Percentiles rank a stretch among this genome's conserved stretches.
phyloP scores from a whole-genome alignment of 1,284 basidiomycete species.

The Agaricales sp. region DNA sequence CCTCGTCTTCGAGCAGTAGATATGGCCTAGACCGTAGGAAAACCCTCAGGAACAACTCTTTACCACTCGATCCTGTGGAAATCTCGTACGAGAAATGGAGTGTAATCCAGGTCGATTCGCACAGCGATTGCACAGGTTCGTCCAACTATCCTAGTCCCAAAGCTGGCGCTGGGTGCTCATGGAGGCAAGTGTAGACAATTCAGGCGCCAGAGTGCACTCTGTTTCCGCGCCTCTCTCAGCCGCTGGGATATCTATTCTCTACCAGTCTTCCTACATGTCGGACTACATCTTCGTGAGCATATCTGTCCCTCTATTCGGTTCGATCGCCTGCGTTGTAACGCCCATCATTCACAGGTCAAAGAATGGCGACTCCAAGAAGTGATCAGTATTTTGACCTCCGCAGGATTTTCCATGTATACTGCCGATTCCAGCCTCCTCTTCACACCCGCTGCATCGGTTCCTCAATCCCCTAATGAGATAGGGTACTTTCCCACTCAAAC shows the following conservation, averaged over 20 bases:
- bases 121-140: constrained; percentile 54
- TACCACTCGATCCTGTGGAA: not conserved
- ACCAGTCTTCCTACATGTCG: constrained; percentile 78
- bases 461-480: constrained; percentile 25
- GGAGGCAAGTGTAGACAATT: constrained; percentile 35
- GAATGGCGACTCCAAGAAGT: constrained; percentile 52
- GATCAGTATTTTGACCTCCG: constrained; percentile 44
- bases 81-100: constrained; percentile 63
- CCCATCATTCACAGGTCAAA: constrained; percentile 42
- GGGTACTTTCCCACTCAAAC: constrained; percentile 12
- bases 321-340: constrained; percentile 5
- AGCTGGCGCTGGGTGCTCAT: constrained; percentile 1
- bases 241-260: constrained; percentile 76
- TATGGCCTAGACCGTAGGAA: not conserved
- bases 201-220: constrained; percentile 67
- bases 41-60: not conserved
- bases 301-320: not conserved
- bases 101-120: constrained; percentile 69
- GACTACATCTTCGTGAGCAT: constrained; percentile 66
- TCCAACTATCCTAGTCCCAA: constrained; percentile 9
- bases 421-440: constrained; percentile 34
- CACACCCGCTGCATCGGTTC: constrained; percentile 25
- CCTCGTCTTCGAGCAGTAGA: not conserved
- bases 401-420: constrained; percentile 64
- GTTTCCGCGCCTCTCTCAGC: constrained; percentile 70